A percentile compares a stretch with the other conserved stretches of the same genome.
Evolutionary conservation across 371 early-diverging fungal species (phyloP).

Genomic region (Homolaphlyctis polyrhiza): DNA sequence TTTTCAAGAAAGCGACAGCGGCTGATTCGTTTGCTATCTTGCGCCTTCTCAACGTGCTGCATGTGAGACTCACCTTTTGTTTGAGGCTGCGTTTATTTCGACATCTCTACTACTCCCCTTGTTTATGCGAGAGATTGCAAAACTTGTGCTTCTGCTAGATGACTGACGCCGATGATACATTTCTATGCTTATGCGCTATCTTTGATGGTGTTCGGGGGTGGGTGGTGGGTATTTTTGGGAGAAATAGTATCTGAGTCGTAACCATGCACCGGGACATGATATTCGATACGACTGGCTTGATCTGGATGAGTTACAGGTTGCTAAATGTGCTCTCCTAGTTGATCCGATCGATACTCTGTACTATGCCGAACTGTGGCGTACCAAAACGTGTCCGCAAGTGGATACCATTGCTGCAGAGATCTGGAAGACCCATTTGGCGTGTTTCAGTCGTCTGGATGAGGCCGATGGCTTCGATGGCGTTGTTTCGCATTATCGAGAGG

Average conservation of each 20-base stretch:
- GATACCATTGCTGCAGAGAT: neutral
- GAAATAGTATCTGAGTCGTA: neutral
- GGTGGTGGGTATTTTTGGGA: too few species aligned
- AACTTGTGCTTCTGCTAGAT: too few species aligned
- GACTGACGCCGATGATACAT: too few species aligned
- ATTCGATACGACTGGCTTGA: constrained; percentile 22
- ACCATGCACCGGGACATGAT: neutral
- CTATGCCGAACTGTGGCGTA: neutral
- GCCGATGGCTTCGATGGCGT: constrained; percentile 37
- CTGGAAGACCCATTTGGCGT: constrained; percentile 9
- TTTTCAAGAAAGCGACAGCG: constrained; percentile 5
- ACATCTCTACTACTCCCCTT: too few species aligned
- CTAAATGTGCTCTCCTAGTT: constrained; percentile 15
- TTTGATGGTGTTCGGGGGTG: too few species aligned
- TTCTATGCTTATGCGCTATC: too few species aligned
- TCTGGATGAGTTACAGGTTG: constrained; percentile 14
- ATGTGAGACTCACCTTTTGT: constrained; percentile 1
- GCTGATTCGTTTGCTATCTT: constrained; percentile 1
- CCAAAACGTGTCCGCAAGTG: neutral
- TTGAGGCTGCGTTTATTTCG: too few species aligned
- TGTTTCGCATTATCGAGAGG: constrained; percentile 10
- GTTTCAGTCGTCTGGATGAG: constrained; percentile 19
- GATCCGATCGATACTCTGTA: constrained; percentile 2
- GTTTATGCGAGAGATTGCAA: too few species aligned
- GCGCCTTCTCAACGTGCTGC: constrained; percentile 7